These are phyloP conservation scores for Boletellus ananas DNA, from an alignment of 768 basidiomycete genomes.

Conservation along the genomic window DNA sequence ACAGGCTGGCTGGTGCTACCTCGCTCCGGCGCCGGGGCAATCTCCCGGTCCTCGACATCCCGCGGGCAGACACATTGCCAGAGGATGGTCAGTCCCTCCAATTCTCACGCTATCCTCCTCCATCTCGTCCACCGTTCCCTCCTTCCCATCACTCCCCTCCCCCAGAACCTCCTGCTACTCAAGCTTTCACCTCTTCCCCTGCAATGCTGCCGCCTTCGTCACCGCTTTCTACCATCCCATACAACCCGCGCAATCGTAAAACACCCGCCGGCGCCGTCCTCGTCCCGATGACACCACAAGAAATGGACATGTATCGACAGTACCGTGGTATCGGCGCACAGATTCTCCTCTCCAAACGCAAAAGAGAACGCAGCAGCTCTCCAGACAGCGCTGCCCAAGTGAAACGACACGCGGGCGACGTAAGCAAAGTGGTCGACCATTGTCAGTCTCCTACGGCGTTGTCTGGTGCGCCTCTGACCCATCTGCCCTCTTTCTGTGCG, in stretches of 20 bases:
- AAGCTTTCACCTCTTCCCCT: conserved; percentile 32
- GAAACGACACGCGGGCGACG: conserved; percentile 63
- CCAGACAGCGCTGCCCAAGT: conserved; percentile 39
- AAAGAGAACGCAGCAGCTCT: conserved; percentile 41
- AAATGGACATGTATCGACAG: conserved; percentile 56
- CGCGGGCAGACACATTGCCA: conserved; percentile 24
- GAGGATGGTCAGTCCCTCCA: conserved; percentile 21
- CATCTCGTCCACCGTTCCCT: conserved; percentile 26
- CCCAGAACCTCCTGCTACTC: conserved; percentile 22
- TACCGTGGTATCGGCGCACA: conserved; percentile 55
- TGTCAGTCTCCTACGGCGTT: conserved; percentile 47
- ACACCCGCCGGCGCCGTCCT: conserved; percentile 61
- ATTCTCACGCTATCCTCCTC: conserved; percentile 25
- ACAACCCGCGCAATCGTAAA: conserved; percentile 59
- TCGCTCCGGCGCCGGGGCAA: conserved; percentile 30
- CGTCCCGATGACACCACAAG: conserved; percentile 57
- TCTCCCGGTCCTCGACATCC: conserved; percentile 32
- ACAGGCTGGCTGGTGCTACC: conserved; percentile 22
- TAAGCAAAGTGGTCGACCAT: conserved; percentile 70
- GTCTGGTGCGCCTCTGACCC: conserved; percentile 4
- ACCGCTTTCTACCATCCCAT: conserved; percentile 44
- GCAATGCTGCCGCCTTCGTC: conserved; percentile 28
- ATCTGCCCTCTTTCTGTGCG: background rate
- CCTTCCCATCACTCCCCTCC: conserved; percentile 38
- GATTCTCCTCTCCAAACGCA: conserved; percentile 49